Evolutionary conservation across 768 basidiomycete genomes (phyloP).

Genomic region (Mycena haematopus): DNA sequence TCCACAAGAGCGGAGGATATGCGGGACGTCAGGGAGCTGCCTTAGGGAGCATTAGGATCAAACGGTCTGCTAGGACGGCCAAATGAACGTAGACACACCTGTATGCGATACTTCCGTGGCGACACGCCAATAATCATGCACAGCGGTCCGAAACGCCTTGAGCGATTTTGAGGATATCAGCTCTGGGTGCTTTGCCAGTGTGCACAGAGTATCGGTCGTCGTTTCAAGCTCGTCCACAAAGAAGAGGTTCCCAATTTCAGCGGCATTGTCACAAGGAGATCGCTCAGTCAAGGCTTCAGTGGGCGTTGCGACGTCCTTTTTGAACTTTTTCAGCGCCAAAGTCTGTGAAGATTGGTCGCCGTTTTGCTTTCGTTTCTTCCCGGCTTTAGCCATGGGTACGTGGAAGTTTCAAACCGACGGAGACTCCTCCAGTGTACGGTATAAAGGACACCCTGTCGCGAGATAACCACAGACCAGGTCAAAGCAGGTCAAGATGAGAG

Average conservation of each 20-base stretch:
- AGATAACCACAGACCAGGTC: too few relatives aligned
- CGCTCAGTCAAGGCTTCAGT: not conserved
- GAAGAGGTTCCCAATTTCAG: slow-evolving; percentile 40
- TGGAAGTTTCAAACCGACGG: not conserved
- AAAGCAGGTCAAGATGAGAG: too few relatives aligned
- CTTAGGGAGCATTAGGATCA: slow-evolving; percentile 23
- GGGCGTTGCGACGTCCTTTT: slow-evolving; percentile 10
- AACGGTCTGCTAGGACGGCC: not conserved
- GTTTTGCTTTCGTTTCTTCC: slow-evolving; percentile 35
- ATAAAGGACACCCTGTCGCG: too few relatives aligned
- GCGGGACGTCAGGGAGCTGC: slow-evolving; percentile 43
- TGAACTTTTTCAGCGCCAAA: slow-evolving; percentile 29
- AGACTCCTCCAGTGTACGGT: too few relatives aligned
- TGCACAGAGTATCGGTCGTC: slow-evolving; percentile 42
- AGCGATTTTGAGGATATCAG: slow-evolving; percentile 41
- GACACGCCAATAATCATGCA: slow-evolving; percentile 47
- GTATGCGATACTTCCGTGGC: slow-evolving; percentile 40
- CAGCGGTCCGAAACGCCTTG: slow-evolving; percentile 45
- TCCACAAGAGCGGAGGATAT: slow-evolving; percentile 51
- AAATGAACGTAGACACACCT: slow-evolving; percentile 33
- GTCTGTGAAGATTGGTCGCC: slow-evolving; percentile 7
- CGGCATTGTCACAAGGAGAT: not conserved
- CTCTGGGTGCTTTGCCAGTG: slow-evolving; percentile 39
- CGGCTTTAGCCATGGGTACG: slow-evolving; percentile 33
- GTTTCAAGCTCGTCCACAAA: slow-evolving; percentile 46